phyloP scores from a whole-genome alignment of 352 stramenopile species.

The Globisporangium nodosum region DNA sequence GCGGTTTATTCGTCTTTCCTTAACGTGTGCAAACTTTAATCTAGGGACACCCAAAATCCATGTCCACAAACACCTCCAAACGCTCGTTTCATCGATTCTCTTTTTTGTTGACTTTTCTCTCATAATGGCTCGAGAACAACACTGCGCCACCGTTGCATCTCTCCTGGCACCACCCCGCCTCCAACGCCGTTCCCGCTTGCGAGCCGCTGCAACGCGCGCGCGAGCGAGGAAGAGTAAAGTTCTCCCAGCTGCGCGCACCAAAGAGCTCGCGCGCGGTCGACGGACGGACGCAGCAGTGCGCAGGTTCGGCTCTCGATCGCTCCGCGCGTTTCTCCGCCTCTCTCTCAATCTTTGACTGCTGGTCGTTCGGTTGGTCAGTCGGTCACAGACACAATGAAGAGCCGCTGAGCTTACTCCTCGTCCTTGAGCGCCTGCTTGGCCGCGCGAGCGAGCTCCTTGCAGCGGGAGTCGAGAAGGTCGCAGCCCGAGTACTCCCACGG shows the following conservation, averaged over 20 bases:
- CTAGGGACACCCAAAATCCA: neutral
- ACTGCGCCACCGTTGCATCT: too few species aligned
- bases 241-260: conserved; percentile 3
- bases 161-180: too few species aligned
- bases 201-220: neutral
- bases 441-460: conserved; percentile 54
- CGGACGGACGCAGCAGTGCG: too few species aligned
- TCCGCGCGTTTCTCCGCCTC: neutral
- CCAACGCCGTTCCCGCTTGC: too few species aligned
- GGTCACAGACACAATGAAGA: neutral
- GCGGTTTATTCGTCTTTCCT: too few species aligned
- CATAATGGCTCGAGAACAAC: neutral
- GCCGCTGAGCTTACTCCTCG: conserved; percentile 4
- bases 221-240: conserved; percentile 1
- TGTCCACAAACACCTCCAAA: neutral
- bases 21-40: too few species aligned
- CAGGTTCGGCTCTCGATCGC: neutral
- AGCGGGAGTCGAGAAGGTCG: conserved; percentile 74
- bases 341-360: neutral
- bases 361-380: neutral
- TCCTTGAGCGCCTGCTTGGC: conserved; percentile 64
- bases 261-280: neutral
- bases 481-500: conserved; percentile 77
- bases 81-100: neutral
- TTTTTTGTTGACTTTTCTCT: neutral